Conservation (phyloP, 176 grass and related monocot species). For the Chrysopogon serrulatus region DNA sequence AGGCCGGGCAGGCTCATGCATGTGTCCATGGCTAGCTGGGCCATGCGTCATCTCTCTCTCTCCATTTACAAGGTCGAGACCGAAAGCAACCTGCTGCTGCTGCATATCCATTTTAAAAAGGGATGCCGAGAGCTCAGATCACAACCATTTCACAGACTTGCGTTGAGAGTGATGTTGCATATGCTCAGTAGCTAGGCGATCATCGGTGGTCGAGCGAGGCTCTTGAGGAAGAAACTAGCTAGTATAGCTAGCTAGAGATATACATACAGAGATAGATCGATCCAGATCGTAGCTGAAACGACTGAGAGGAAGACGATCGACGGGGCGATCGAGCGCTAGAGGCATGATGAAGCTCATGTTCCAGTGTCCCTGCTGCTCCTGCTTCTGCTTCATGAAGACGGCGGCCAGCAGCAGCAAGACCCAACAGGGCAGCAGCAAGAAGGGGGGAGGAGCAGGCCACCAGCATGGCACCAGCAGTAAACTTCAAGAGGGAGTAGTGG, state of each 20-base stretch:
- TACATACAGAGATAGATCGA: not conserved
- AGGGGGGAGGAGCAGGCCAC: not conserved
- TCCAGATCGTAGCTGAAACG: not conserved
- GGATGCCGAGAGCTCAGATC: too few species aligned
- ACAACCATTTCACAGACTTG: not conserved
- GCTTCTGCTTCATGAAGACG: slow-evolving; percentile 70
- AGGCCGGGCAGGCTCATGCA: not conserved
- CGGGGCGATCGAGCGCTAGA: not conserved
- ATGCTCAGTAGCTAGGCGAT: not conserved
- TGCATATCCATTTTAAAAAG: not conserved
- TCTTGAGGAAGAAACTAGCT: not conserved
- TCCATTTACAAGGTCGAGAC: not conserved
- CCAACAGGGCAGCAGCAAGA: not conserved
- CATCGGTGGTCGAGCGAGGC: not conserved
- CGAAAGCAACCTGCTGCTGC: not conserved
- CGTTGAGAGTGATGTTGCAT: too few species aligned
- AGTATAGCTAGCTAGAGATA: not conserved
- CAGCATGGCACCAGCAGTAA: not conserved
- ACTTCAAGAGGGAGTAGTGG: slow-evolving; percentile 5
- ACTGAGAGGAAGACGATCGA: not conserved
- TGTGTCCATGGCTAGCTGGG: slow-evolving; percentile 7
- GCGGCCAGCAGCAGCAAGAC: slow-evolving; percentile 21
- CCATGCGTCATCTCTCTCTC: not conserved
- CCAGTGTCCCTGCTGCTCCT: slow-evolving; percentile 65
- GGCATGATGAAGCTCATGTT: slow-evolving; percentile 66